phyloP scores from a whole-genome alignment of 768 basidiomycete species.

The Tulasnella sp. region DNA sequence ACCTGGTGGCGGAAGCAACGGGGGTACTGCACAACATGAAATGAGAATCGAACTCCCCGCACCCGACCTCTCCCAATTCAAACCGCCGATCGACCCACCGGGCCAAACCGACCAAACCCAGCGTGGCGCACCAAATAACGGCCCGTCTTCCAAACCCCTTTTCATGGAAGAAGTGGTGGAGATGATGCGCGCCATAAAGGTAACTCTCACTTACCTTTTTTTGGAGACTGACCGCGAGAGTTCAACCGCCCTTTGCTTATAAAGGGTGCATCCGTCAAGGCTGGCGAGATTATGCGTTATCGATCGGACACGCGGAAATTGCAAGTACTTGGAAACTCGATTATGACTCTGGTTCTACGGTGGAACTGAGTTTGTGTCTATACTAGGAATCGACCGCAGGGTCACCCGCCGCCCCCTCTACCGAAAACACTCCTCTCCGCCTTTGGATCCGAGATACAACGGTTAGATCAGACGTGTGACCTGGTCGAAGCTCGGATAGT shows the following conservation, averaged over 20 bases:
- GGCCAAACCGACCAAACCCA: not conserved
- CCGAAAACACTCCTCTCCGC: constrained; percentile 56
- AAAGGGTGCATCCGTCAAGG: constrained; percentile 54
- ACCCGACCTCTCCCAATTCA: constrained; percentile 9
- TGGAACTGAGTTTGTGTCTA: not conserved
- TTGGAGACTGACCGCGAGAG: too few species aligned
- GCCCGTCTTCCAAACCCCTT: not conserved
- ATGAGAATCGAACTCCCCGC: constrained; percentile 2
- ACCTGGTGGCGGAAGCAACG: not conserved
- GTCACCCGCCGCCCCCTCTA: constrained; percentile 40
- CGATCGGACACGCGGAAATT: constrained; percentile 52
- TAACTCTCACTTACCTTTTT: not conserved
- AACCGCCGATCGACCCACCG: not conserved
- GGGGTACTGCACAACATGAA: not conserved
- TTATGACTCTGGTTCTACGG: not conserved
- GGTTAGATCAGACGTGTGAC: constrained; percentile 70
- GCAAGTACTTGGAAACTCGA: constrained; percentile 31
- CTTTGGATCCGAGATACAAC: constrained; percentile 61
- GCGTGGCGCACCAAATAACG: not conserved
- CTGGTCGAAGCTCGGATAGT: constrained; percentile 61
- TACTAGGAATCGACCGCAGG: constrained; percentile 45
- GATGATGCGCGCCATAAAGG: not conserved
- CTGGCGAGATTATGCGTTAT: constrained; percentile 58
- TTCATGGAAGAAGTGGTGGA: not conserved
- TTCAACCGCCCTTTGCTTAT: too few species aligned